Base-by-base conservation (phyloP, 1,139 yeast species). In the Saccharomyces hybrid region DNA sequence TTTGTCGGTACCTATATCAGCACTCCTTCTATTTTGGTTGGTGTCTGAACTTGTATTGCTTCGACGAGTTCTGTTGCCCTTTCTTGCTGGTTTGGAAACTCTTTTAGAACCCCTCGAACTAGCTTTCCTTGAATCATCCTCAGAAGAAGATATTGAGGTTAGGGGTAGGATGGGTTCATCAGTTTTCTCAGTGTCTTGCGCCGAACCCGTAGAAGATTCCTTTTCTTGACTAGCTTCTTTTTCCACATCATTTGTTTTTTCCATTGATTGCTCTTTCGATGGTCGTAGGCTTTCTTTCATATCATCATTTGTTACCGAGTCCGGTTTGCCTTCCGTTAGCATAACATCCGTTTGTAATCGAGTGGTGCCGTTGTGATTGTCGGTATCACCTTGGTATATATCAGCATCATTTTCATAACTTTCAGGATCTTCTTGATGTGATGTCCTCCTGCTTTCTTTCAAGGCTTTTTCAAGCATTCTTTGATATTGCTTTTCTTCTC, bases 1-100 rank as follows among this genome's bases (percentile, higher is more conserved):
- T 65, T 83, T 87, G 58, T 78, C 82, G 23, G 82, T 72, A 49
- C 72, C 73, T 14, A 70, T 63, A 1, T 67, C 60, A 60, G 61
- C 74, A 13, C 52, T 52, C 13, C 42, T 52, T 9, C 47, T 50
- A 26, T 51, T 55, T 23, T 54, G 58, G 14, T 54, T 50, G 34
- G 52, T 57, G 9, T 53, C 57, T 11, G 58, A 50, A 42, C 60
- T 60, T 42, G 60, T 62, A 51, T 62, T 63, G 61, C 57, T 31
- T 50, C 54, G 41, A 59, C 65, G 20, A 51, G 49, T 41, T 52
- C 62, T 49, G 41, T 52, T 26, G 13, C 51, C 47, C n/a, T 56
- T 52, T n/a, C 51, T 56, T 4, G 55, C 48, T n/a, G 52, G 47
- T 46, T 55, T 56, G 7, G 58, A 48, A 13, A 49, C 55, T 44